phyloP scores from a whole-genome alignment of 495 filamentous ascomycete genomes.

The Jackrogersella minutella region DNA sequence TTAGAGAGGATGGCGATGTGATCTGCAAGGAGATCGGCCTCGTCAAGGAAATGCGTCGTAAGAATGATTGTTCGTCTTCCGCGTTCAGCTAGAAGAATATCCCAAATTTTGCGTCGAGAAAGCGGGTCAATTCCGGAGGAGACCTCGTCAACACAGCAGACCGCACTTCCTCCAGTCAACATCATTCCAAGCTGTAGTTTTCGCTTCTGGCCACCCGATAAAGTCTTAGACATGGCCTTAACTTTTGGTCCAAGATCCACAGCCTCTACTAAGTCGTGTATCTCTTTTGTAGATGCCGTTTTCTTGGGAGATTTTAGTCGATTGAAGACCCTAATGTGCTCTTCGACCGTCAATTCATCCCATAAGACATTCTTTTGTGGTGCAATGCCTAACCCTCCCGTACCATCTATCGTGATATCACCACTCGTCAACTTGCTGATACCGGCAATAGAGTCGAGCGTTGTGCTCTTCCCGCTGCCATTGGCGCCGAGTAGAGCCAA shows the following conservation, averaged over 20 bases:
- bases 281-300: slow-evolving; percentile 60
- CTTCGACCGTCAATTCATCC: slow-evolving; percentile 80
- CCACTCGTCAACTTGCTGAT: slow-evolving; percentile 75
- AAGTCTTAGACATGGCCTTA: slow-evolving; percentile 68
- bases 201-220: slow-evolving; percentile 88
- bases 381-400: slow-evolving; percentile 82
- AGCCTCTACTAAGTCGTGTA: slow-evolving; percentile 65
- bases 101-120: slow-evolving; percentile 84
- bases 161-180: slow-evolving; percentile 82
- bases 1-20: slow-evolving; percentile 81
- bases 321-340: slow-evolving; percentile 84
- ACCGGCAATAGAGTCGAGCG: slow-evolving; percentile 84
- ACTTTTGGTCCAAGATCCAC: slow-evolving; percentile 77
- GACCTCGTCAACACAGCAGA: slow-evolving; percentile 91
- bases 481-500: slow-evolving; percentile 85
- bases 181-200: slow-evolving; percentile 95
- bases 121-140: slow-evolving; percentile 84
- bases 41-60: slow-evolving; percentile 86
- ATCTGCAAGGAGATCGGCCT: slow-evolving; percentile 78
- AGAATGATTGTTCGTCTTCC: slow-evolving; percentile 80
- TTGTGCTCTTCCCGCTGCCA: slow-evolving; percentile 86
- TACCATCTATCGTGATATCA: slow-evolving; percentile 72
- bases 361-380: slow-evolving; percentile 92
- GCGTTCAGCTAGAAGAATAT: slow-evolving; percentile 82
- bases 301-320: slow-evolving; percentile 69